These are phyloP conservation scores for Trebouxia sp. DNA, from an alignment of 139 green algal genomes.

Conservation along the genomic window DNA sequence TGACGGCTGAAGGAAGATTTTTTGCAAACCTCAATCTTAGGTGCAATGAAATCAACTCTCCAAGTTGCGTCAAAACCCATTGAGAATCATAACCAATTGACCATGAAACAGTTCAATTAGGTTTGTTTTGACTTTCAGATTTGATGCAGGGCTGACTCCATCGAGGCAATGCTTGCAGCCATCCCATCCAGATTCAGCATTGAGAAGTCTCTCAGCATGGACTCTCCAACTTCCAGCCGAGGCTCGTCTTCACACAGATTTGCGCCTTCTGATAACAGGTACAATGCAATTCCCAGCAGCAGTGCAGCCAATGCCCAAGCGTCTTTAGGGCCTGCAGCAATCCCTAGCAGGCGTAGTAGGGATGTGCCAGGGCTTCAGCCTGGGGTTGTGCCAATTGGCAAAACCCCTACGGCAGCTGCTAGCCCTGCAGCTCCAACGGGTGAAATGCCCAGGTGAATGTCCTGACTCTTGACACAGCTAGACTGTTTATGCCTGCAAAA, in stretches of 20 bases:
- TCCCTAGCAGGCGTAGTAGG: not conserved
- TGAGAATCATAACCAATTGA: too few species aligned
- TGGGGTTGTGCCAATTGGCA: not conserved
- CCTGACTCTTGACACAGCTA: too few species aligned
- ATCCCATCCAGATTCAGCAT: slow-evolving; percentile 20
- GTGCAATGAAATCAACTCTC: too few species aligned
- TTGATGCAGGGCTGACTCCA: not conserved
- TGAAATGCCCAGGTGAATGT: slow-evolving; percentile 1
- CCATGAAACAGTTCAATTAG: too few species aligned
- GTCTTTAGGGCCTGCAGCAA: not conserved
- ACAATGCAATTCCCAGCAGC: not conserved
- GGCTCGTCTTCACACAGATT: not conserved
- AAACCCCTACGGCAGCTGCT: not conserved
- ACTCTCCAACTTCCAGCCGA: not conserved
- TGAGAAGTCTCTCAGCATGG: slow-evolving; percentile 17
- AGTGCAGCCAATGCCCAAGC: not conserved
- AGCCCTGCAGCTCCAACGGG: not conserved
- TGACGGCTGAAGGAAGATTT: too few species aligned
- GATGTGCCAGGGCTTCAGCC: not conserved
- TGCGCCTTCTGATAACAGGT: not conserved
- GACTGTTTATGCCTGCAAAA: too few species aligned
- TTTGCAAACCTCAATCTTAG: too few species aligned
- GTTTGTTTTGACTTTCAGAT: too few species aligned
- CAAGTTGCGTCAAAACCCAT: too few species aligned
- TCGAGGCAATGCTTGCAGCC: not conserved